These are phyloP conservation scores for Phytophthora sojae DNA, from an alignment of 352 stramenopile species.

Conservation along the genomic window DNA sequence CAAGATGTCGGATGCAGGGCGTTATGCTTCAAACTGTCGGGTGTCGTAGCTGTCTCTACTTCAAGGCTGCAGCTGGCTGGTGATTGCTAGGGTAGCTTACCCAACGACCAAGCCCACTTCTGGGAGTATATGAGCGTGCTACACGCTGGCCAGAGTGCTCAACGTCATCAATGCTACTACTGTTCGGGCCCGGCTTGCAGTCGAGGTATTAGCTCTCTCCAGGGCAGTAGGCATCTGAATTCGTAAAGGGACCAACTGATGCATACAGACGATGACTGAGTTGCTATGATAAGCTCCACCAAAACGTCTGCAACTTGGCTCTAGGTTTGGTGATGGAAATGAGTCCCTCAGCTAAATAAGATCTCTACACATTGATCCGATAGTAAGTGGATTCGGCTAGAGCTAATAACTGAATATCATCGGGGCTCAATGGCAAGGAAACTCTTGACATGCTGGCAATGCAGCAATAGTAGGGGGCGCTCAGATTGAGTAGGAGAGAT, in stretches of 20 bases:
- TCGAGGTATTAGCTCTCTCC: too few species aligned
- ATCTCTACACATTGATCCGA: constrained; percentile 65
- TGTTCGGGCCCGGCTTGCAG: too few species aligned
- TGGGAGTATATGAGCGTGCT: background rate
- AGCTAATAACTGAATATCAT: constrained; percentile 92
- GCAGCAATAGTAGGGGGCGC: constrained; percentile 30
- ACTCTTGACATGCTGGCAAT: background rate
- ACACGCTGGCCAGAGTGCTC: background rate
- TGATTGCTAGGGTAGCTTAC: background rate
- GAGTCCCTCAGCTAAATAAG: constrained; percentile 56
- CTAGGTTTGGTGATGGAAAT: background rate
- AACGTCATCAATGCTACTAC: background rate
- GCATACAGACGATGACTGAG: too few species aligned
- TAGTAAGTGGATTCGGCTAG: constrained; percentile 84
- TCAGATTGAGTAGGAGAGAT: constrained; percentile 84
- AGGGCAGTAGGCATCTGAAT: too few species aligned
- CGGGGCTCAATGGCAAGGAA: constrained; percentile 28
- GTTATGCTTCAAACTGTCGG: too few species aligned
- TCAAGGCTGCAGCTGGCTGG: background rate
- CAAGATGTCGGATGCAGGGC: background rate
- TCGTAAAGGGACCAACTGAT: too few species aligned
- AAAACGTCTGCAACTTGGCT: too few species aligned
- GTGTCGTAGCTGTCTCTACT: too few species aligned
- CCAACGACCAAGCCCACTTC: background rate
- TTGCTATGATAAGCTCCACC: too few species aligned